A percentile compares a stretch with the other conserved stretches of the same genome.
Evolutionary conservation across 345 rosid genomes (phyloP).

Genomic region (Camelina sativa): DNA sequence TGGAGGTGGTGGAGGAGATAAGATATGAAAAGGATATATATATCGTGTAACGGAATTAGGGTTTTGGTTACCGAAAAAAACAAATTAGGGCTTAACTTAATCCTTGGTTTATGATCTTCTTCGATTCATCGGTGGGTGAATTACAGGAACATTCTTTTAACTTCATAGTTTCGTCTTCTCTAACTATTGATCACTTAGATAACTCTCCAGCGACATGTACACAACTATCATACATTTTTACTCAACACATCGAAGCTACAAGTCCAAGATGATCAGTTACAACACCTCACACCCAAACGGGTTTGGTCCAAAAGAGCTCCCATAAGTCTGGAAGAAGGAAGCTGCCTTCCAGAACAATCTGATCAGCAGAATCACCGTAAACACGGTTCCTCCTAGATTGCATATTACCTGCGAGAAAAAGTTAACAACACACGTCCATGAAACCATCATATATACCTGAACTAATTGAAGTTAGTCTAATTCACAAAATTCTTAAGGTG

Average conservation of each 20-base stretch:
- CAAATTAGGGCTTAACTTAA: neutral
- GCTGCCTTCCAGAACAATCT: slow-evolving; percentile 68
- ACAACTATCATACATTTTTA: neutral
- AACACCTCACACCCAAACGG: slow-evolving; percentile 12
- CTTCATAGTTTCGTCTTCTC: neutral
- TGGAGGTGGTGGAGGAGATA: too few species aligned
- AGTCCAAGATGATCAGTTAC: neutral
- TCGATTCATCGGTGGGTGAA: neutral
- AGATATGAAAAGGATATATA: too few species aligned
- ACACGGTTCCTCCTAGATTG: slow-evolving; percentile 74
- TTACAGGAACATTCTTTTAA: neutral
- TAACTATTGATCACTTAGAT: neutral
- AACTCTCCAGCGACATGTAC: neutral
- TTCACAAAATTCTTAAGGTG: neutral
- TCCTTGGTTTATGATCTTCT: neutral
- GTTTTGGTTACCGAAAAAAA: too few species aligned
- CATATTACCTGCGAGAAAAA: slow-evolving; percentile 60
- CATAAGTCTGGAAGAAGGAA: slow-evolving; percentile 63
- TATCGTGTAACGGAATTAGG: too few species aligned
- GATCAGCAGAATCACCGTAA: slow-evolving; percentile 58
- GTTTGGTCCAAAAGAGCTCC: slow-evolving; percentile 46
- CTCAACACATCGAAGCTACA: neutral
- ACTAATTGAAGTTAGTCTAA: neutral
- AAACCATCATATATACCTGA: neutral
- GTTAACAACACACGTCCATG: neutral